These are phyloP conservation scores for Arthroderma sp. DNA, from an alignment of 2,329 filamentous ascomycete genomes.

Conservation along the genomic window DNA sequence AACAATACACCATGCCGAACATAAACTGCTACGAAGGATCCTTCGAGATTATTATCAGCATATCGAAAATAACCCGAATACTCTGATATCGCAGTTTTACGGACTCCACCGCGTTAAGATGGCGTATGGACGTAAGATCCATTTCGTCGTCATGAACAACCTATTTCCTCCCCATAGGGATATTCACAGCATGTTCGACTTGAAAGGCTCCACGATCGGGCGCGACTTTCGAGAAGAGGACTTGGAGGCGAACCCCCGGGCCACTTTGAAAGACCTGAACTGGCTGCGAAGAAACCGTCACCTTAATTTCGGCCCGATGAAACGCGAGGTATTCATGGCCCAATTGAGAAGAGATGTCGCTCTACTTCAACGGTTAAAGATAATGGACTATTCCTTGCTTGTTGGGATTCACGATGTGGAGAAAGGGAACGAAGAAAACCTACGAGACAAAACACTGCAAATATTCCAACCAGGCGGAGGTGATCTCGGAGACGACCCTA, in stretches of 20 bases:
- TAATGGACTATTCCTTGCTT: constrained; percentile 97
- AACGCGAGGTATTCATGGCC: constrained; percentile 75
- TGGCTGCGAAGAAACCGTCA: constrained; percentile 79
- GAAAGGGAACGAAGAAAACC: constrained; percentile 87
- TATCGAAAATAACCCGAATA: constrained; percentile 87
- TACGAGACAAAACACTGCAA: constrained; percentile 76
- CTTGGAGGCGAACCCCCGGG: constrained; percentile 73
- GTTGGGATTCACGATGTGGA: constrained; percentile 86
- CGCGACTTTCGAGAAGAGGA: constrained; percentile 84
- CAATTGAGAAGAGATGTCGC: constrained; percentile 81
- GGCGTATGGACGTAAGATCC: constrained; percentile 93
- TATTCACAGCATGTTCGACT: constrained; percentile 91
- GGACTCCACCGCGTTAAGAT: constrained; percentile 96
- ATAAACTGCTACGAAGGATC: constrained; percentile 37
- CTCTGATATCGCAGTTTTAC: constrained; percentile 93
- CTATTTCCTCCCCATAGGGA: constrained; percentile 93
- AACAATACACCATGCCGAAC: constrained; percentile 88
- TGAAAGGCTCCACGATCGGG: constrained; percentile 92
- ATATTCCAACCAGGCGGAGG: constrained; percentile 86
- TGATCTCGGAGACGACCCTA: constrained; percentile 46
- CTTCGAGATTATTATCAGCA: constrained; percentile 83
- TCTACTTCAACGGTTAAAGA: constrained; percentile 73
- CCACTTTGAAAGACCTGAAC: constrained; percentile 91
- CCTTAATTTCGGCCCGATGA: constrained; percentile 76
- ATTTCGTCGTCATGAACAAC: constrained; percentile 99